These are phyloP conservation scores for Physaria fendleri DNA, from an alignment of 345 rosid species.

Conservation along the genomic window DNA sequence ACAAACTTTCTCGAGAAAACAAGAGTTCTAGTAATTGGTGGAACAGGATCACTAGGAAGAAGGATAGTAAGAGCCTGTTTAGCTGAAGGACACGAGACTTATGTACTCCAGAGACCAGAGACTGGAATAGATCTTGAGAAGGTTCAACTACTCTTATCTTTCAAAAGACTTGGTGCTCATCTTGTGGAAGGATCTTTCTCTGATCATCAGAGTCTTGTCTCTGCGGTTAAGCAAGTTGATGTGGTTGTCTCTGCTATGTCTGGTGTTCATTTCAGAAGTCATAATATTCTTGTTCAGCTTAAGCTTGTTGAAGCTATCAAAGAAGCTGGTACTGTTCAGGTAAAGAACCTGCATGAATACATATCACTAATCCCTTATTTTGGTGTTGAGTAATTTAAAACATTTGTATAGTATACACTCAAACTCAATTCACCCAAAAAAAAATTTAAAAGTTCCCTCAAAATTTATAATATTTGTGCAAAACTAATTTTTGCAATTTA, in stretches of 20 bases:
- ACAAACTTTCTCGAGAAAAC: conserved; percentile 11
- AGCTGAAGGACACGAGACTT: conserved; percentile 51
- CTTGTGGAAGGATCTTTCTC: conserved; percentile 49
- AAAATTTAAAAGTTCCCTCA: too few species aligned
- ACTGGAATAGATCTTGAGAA: conserved; percentile 62
- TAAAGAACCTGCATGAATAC: not conserved
- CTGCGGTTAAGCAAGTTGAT: conserved; percentile 52
- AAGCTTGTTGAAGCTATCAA: conserved; percentile 71
- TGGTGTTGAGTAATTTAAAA: too few species aligned
- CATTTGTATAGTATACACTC: too few species aligned
- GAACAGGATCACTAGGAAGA: conserved; percentile 69
- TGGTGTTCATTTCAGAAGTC: conserved; percentile 69
- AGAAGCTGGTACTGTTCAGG: conserved; percentile 74
- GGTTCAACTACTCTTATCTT: conserved; percentile 44
- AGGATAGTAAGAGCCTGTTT: conserved; percentile 64
- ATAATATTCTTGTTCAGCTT: conserved; percentile 61
- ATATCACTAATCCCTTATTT: too few species aligned
- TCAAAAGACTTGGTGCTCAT: conserved; percentile 49
- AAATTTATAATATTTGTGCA: too few species aligned
- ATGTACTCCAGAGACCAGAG: conserved; percentile 45
- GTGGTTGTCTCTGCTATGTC: conserved; percentile 69
- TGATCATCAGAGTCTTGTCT: conserved; percentile 35
- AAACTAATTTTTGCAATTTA: too few species aligned
- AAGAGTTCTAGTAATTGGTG: conserved; percentile 53
- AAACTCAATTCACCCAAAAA: too few species aligned